Percentiles rank a stretch among this genome's conserved stretches.
Evolutionary conservation across 352 stramenopile species (phyloP).

Genomic region (Globisporangium spinosum): DNA sequence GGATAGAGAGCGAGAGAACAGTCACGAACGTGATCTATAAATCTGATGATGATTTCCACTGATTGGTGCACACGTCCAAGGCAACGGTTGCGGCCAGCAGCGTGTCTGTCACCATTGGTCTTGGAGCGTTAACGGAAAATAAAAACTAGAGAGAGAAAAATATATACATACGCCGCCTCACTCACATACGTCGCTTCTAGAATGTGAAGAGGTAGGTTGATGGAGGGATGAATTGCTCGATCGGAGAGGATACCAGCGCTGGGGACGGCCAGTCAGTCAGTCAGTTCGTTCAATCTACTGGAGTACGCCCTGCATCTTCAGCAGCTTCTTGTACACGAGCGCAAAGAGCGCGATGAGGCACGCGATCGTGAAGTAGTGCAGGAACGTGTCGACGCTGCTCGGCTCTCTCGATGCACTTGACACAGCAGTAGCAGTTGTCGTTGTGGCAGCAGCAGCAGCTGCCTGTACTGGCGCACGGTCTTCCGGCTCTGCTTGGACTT

Average conservation of each 20-base stretch:
- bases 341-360: slow-evolving; percentile 68
- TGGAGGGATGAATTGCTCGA: not conserved
- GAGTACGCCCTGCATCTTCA: slow-evolving; percentile 67
- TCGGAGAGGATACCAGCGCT: not conserved
- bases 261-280: no score
- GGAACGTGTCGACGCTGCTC: slow-evolving; percentile 50
- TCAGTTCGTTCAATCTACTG: slow-evolving; percentile 20
- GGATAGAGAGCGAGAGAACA: no score
- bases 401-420: slow-evolving; percentile 14
- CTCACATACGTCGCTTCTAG: not conserved
- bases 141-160: not conserved
- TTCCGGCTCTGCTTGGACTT: slow-evolving; percentile 1
- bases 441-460: not conserved
- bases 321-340: slow-evolving; percentile 76
- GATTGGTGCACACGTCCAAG: not conserved
- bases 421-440: not conserved
- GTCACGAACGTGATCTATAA: no score
- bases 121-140: not conserved
- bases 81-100: not conserved
- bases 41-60: no score
- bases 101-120: not conserved
- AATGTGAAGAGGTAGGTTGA: not conserved
- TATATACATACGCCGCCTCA: not conserved
- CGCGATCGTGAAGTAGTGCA: slow-evolving; percentile 67
- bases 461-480: not conserved